Base-by-base conservation (phyloP, 108 stramenopile genomes). In the Nitzschia sp. region DNA sequence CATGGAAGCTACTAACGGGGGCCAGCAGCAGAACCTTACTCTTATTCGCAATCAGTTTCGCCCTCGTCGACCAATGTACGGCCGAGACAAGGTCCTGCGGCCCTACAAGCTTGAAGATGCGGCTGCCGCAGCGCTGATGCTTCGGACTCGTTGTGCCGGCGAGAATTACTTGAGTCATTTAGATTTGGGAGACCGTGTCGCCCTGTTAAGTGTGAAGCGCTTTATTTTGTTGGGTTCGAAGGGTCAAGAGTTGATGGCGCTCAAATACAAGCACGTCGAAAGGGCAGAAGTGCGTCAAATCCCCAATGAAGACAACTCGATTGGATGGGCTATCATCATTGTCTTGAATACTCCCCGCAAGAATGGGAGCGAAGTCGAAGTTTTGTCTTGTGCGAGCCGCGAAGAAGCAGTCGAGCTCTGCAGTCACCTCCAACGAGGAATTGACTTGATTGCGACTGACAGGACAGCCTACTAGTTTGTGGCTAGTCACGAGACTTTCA, bases 61-160 rank as follows among this genome's bases (percentile, higher is more conserved):
- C 34, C 86, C 88, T 35, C 70, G 86, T 2, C 75, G 93, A 34
- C 85, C 93, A 4, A 53, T 94, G 21, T 91, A 90, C 53, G 89
- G 89, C 11, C 69, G 71, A 3, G 86, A 88, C 29, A 80, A 83
- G 62, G 68, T 71, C 5, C 13, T 94, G 8, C 79, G 78, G 8
- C 53, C 73, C 2, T 94, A 87, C 66, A 62, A 58, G 13, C 24
- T 84, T 42, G 86, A 77, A 24, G 93, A 94, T 70, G 88, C 93
- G 5, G 84, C 78, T 1, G 89, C 89, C 6, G 66, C 76, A 33
- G 61, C 85, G 15, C 51, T 93, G 32, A 83, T 90, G 78, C 36
- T 81, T 55, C 66, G 79, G 21, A 90, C 88, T 0, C 57, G 82
- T 13, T 65, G 90, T 21, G 87, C 78, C 4, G 86, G 86, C 11